A percentile compares a stretch with the other conserved stretches of the same genome.
phyloP scores from a whole-genome alignment of 2,329 filamentous ascomycete species.

The Colletotrichum higginsianum region DNA sequence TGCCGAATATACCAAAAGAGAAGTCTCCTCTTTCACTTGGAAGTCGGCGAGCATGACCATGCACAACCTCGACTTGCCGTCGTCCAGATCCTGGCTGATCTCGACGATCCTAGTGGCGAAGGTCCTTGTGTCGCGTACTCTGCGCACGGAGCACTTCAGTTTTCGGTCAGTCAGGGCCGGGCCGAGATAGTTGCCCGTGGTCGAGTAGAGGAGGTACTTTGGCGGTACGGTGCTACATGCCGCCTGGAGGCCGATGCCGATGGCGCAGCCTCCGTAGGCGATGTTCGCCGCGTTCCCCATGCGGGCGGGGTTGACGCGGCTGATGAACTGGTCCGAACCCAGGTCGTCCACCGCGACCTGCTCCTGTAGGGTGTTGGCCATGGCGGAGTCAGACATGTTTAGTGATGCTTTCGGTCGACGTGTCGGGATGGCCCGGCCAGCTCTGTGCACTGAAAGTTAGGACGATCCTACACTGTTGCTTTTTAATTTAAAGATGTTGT shows the following conservation, averaged over 20 bases:
- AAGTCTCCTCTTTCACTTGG: conserved; percentile 55
- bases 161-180: conserved; percentile 58
- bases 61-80: conserved; percentile 55
- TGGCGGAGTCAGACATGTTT: background rate
- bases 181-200: conserved; percentile 62
- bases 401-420: background rate
- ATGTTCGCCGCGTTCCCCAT: conserved; percentile 52
- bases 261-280: conserved; percentile 63
- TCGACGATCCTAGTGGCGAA: conserved; percentile 64
- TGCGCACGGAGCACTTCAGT: conserved; percentile 54
- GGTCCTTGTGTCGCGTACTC: conserved; percentile 60
- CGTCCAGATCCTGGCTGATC: conserved; percentile 57
- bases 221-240: conserved; percentile 56
- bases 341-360: conserved; percentile 33
- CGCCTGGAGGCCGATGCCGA: conserved; percentile 57
- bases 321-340: conserved; percentile 45
- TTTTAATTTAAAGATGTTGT: background rate
- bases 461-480: background rate
- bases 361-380: conserved; percentile 35
- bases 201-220: conserved; percentile 60
- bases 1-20: conserved; percentile 55
- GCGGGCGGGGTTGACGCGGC: conserved; percentile 47
- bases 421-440: background rate
- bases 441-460: background rate
- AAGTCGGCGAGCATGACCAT: conserved; percentile 63